phyloP scores from a whole-genome alignment of 1,284 basidiomycete genomes.

The Trichosporon coremiiforme region DNA sequence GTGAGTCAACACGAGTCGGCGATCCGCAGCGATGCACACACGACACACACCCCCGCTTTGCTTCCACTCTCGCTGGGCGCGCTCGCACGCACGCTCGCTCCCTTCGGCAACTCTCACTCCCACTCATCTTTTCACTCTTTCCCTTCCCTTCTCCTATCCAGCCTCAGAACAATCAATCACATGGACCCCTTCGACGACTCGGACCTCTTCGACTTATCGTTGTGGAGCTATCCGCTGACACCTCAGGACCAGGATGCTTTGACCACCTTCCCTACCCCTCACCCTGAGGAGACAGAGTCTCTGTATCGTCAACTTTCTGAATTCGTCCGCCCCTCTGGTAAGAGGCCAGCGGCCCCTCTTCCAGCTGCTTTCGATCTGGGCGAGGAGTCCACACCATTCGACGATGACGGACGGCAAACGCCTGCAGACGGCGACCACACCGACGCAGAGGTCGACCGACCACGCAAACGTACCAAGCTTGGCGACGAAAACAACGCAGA shows the following conservation, averaged over 20 bases:
- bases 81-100: neutral
- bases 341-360: constrained; percentile 41
- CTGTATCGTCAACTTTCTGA: constrained; percentile 70
- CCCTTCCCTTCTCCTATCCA: neutral
- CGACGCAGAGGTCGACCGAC: constrained; percentile 39
- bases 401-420: constrained; percentile 17
- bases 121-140: neutral
- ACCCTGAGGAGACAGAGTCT: constrained; percentile 64
- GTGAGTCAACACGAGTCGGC: constrained; percentile 57
- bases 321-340: constrained; percentile 49
- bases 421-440: constrained; percentile 15
- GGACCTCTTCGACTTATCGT: constrained; percentile 11
- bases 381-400: constrained; percentile 31
- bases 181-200: constrained; percentile 16
- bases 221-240: constrained; percentile 18
- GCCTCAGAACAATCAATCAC: neutral
- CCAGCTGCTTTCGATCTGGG: constrained; percentile 42
- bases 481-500: constrained; percentile 28
- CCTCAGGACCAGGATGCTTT: constrained; percentile 71
- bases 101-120: neutral
- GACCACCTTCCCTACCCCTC: constrained; percentile 73
- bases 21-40: constrained; percentile 8
- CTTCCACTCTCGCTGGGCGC: neutral
- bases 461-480: constrained; percentile 33
- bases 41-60: constrained; percentile 8